phyloP scores from a whole-genome alignment of 2,329 filamentous ascomycete genomes.

The Hymenotorrendiella dingleyae region DNA sequence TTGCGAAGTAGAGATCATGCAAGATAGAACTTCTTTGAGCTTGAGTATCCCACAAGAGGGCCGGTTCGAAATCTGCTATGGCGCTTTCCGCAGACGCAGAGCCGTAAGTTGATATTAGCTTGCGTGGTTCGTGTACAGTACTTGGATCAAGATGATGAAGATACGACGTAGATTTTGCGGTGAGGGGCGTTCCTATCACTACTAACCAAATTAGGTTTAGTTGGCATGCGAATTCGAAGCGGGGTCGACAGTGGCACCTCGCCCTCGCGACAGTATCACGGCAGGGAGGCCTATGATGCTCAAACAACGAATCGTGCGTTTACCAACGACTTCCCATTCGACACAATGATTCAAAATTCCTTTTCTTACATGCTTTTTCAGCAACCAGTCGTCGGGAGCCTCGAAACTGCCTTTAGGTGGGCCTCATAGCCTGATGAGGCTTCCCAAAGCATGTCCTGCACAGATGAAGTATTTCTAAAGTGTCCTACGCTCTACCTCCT shows the following conservation, averaged over 20 bases:
- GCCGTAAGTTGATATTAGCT: too few relatives aligned
- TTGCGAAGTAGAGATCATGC: too few relatives aligned
- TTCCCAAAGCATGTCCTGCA: constrained; percentile 10
- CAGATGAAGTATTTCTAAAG: neutral
- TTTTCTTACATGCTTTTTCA: constrained; percentile 10
- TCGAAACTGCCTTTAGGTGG: constrained; percentile 3
- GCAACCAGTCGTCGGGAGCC: constrained; percentile 5
- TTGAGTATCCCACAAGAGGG: too few relatives aligned
- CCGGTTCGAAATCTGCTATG: too few relatives aligned
- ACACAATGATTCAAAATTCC: constrained; percentile 9
- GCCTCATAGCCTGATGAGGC: constrained; percentile 3
- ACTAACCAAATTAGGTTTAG: neutral
- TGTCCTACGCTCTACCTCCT: constrained; percentile 5
- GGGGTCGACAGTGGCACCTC: neutral
- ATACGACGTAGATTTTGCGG: too few relatives aligned
- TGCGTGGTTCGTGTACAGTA: too few relatives aligned
- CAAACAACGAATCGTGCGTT: constrained; percentile 10
- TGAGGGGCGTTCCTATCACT: neutral
- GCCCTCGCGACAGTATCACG: neutral
- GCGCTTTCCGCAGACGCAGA: too few relatives aligned
- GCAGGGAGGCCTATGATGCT: too few relatives aligned
- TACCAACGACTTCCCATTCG: constrained; percentile 7
- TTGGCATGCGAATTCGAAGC: neutral
- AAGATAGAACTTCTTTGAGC: too few relatives aligned
- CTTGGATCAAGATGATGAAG: too few relatives aligned